A percentile compares a stretch with the other conserved stretches of the same genome.
These are phyloP conservation scores for Sclerotinia nivalis DNA, from an alignment of 2,329 filamentous ascomycete genomes.

Conservation along the genomic window DNA sequence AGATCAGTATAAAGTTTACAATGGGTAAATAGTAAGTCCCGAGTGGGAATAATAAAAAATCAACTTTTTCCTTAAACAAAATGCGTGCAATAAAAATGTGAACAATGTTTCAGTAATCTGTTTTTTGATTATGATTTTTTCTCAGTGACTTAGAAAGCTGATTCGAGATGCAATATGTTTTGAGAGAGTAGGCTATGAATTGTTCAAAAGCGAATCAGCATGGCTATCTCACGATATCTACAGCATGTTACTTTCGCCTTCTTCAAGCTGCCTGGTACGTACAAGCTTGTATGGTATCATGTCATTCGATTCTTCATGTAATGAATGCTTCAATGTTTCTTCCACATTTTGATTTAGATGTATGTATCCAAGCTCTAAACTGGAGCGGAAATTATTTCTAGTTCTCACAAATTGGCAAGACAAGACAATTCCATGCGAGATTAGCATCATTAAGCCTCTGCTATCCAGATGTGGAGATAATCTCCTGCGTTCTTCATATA, in stretches of 20 bases:
- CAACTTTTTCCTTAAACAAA: neutral
- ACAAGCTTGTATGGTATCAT: no score
- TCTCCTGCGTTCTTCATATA: neutral
- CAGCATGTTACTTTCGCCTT: no score
- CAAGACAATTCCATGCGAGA: neutral
- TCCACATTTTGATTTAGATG: no score
- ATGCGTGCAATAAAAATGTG: neutral
- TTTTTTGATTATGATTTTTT: neutral
- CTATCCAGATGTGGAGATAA: neutral
- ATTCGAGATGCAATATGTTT: neutral
- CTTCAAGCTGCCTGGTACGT: no score
- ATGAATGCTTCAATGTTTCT: no score
- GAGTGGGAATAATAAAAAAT: neutral
- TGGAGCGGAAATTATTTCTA: neutral
- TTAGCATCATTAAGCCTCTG: neutral
- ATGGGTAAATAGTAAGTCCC: neutral
- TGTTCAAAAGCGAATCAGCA: no score
- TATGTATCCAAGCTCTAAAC: neutral
- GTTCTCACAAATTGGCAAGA: neutral
- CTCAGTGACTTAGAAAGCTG: no score
- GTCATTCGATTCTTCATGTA: no score
- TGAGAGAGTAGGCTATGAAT: no score
- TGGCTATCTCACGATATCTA: no score
- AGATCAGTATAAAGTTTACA: neutral
- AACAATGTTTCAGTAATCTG: neutral